Evolutionary conservation across 495 filamentous ascomycete species (phyloP), one percentile per base, ranked within the genome.

Genomic region (Penicillium angulare): DNA sequence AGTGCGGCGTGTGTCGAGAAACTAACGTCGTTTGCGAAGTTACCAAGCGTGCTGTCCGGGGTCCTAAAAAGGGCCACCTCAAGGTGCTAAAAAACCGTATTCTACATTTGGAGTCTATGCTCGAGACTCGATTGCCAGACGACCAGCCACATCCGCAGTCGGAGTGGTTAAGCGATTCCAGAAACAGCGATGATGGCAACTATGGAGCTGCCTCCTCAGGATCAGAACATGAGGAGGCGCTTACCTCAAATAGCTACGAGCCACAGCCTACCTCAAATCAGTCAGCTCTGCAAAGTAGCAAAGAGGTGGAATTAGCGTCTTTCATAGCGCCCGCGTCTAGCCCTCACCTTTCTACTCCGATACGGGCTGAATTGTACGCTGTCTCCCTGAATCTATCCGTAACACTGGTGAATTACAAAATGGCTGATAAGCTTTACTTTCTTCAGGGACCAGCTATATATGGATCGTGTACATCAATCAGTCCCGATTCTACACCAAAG

Each of bases 51-150:
- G 56, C 66, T n/a, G 60, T 68, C 16, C 58, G 77, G 12, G 77
- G 76, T 0, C 75, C 75, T 0, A 78, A 78, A 56, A 73, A 69
- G 43, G 75, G 75, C 7, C 65, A 77, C 40, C 64, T 79, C 35
- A 75, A 72, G 27, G 68, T 66, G 1, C 64, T 80, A 39, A 67
- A 72, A 55, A 65, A 51, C 44, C 67, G 72, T 13, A 72, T 80
- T 27, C 13, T 6, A n/a, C n/a, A n/a, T n/a, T n/a, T 7, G n/a
- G 33, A 36, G 33, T 17, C 33, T n/a, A n/a, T n/a, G n/a, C n/a
- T n/a, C n/a, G n/a, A 36, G 5, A 4, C 33, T 7, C 6, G 33
- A 36, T 36, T 36, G 33, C 16, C 33, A 6, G 16, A 6, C 16
- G 16, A 7, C 16, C 5, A n/a, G n/a, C 4, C 16, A 36, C 4